Evolutionary conservation across 768 basidiomycete genomes (phyloP).

Genomic region (Rhizopogon salebrosus): DNA sequence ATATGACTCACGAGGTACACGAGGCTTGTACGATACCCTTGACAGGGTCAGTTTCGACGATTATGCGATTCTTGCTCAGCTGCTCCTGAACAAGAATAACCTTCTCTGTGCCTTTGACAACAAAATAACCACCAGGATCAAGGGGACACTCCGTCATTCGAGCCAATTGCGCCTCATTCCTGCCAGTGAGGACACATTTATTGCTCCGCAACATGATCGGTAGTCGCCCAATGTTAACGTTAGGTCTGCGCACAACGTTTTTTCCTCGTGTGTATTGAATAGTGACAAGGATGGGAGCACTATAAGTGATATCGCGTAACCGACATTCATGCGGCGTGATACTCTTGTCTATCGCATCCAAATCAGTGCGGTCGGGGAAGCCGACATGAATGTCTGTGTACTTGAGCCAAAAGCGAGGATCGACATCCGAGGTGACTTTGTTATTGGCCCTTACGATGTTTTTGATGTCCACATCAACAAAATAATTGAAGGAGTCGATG

Average conservation of each 20-base stretch:
- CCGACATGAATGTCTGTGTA: conserved; percentile 95
- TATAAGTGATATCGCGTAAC: conserved; percentile 90
- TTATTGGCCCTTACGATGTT: conserved; percentile 93
- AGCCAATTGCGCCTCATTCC: conserved; percentile 78
- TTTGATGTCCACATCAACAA: conserved; percentile 95
- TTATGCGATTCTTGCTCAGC: conserved; percentile 97
- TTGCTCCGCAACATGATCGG: conserved; percentile 97
- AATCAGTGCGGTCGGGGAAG: conserved; percentile 84
- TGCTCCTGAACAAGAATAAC: conserved; percentile 99
- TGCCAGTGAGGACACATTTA: conserved; percentile 85
- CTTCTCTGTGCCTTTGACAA: conserved; percentile 98
- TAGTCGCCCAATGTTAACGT: conserved; percentile 83
- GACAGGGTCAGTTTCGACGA: conserved; percentile 88
- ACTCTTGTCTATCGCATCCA: conserved; percentile 67
- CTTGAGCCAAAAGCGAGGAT: conserved; percentile 94
- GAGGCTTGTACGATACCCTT: conserved; percentile 93
- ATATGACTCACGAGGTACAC: conserved; percentile 79
- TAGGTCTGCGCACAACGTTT: conserved; percentile 75
- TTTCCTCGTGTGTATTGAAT: conserved; percentile 93
- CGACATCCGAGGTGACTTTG: conserved; percentile 93
- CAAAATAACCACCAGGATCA: conserved; percentile 99
- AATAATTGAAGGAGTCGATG: conserved; percentile 98
- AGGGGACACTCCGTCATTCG: conserved; percentile 95
- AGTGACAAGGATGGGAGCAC: conserved; percentile 88
- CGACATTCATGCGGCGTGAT: conserved; percentile 98